Conservation (phyloP, 2,329 filamentous ascomycete species). For the Cladobotryum mycophilum region DNA sequence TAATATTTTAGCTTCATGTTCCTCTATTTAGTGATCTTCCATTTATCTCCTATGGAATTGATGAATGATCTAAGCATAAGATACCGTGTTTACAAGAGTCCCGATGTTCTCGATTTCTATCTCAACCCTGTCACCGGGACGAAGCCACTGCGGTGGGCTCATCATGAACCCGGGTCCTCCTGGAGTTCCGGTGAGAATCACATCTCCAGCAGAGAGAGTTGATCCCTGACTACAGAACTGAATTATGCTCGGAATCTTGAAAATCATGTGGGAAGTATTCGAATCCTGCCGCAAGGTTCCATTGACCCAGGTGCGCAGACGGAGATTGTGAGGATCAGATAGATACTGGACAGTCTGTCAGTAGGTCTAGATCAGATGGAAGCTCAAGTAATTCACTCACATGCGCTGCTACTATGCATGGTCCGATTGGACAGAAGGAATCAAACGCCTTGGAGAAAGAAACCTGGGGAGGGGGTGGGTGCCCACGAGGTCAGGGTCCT, state of each 20-base stretch:
- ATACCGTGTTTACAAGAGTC: no score
- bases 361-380: no score
- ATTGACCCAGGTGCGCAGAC: slow-evolving; percentile 41
- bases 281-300: slow-evolving; percentile 41
- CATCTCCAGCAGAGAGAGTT: slow-evolving; percentile 34
- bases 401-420: slow-evolving; percentile 35
- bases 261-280: slow-evolving; percentile 36
- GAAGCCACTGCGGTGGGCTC: background rate
- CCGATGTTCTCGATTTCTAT: background rate
- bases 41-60: no score
- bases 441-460: slow-evolving; percentile 53
- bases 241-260: slow-evolving; percentile 33
- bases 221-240: slow-evolving; percentile 35
- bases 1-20: no score
- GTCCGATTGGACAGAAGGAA: slow-evolving; percentile 47
- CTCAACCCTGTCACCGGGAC: background rate
- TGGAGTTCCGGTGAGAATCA: slow-evolving; percentile 43
- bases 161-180: slow-evolving; percentile 12
- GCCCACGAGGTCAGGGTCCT: slow-evolving; percentile 42
- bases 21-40: no score
- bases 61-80: no score
- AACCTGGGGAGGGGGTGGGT: slow-evolving; percentile 45
- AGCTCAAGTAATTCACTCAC: slow-evolving; percentile 27
- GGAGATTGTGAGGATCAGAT: slow-evolving; percentile 32
- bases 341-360: no score